phyloP scores from a whole-genome alignment of 768 basidiomycete genomes.

The Leccinum sublutescens region DNA sequence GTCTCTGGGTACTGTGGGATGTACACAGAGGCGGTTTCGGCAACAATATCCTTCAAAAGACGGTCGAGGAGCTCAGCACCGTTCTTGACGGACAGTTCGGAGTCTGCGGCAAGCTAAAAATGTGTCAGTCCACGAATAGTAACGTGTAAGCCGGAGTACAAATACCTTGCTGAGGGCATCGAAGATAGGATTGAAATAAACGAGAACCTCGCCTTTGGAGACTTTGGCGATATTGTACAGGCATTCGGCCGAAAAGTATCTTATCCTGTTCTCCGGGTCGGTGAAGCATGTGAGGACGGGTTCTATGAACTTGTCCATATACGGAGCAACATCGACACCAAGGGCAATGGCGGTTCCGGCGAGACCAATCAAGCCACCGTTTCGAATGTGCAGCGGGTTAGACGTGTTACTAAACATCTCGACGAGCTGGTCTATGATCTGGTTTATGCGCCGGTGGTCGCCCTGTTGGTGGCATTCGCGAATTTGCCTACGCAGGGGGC shows the following conservation, averaged over 20 bases:
- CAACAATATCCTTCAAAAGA: constrained; percentile 96
- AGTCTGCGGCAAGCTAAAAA: constrained; percentile 87
- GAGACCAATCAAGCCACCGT: constrained; percentile 93
- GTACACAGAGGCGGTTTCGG: constrained; percentile 93
- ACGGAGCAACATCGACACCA: constrained; percentile 88
- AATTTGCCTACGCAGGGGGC: constrained; percentile 57
- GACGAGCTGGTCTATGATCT: constrained; percentile 92
- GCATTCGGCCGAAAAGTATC: constrained; percentile 97
- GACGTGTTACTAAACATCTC: constrained; percentile 86
- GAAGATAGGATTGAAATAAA: constrained; percentile 98
- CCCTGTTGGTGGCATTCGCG: constrained; percentile 82
- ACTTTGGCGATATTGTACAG: constrained; percentile 98
- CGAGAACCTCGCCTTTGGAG: constrained; percentile 92
- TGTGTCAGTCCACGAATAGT: constrained; percentile 10
- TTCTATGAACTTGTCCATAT: constrained; percentile 91
- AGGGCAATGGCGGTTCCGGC: constrained; percentile 97
- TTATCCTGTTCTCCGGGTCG: constrained; percentile 91
- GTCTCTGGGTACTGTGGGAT: constrained; percentile 86
- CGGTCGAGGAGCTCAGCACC: constrained; percentile 96
- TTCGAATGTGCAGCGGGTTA: constrained; percentile 86
- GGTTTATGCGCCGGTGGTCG: constrained; percentile 75
- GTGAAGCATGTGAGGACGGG: constrained; percentile 89
- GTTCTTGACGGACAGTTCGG: constrained; percentile 95
- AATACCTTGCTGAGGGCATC: constrained; percentile 94
- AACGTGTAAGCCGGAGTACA: background rate